A percentile compares a stretch with the other conserved stretches of the same genome.
phyloP scores from a whole-genome alignment of 768 basidiomycete genomes.

The Lactifluus volemus region DNA sequence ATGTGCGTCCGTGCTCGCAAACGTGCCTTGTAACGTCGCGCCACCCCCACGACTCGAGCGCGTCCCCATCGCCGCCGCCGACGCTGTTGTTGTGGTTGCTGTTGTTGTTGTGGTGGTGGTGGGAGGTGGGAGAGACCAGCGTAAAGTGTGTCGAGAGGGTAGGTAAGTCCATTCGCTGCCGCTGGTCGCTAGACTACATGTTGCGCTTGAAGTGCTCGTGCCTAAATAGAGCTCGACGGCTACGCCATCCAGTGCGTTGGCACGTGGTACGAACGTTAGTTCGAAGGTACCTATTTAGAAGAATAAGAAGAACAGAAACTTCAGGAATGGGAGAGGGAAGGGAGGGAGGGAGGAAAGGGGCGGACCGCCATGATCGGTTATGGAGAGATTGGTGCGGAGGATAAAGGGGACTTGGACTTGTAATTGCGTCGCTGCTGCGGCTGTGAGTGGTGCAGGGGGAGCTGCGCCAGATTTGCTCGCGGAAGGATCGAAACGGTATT shows the following conservation, averaged over 20 bases:
- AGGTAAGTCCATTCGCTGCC: constrained; percentile 80
- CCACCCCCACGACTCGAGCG: constrained; percentile 25
- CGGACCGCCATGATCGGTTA: constrained; percentile 36
- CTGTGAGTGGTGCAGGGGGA: constrained; percentile 30
- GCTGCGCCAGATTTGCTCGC: constrained; percentile 27
- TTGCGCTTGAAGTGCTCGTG: constrained; percentile 60
- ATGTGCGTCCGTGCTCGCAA: constrained; percentile 35
- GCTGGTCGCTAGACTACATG: constrained; percentile 52
- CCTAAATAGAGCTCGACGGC: constrained; percentile 70
- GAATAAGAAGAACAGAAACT: too few species aligned
- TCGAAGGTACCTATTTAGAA: constrained; percentile 47
- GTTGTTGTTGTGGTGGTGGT: too few species aligned
- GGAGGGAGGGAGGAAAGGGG: background rate
- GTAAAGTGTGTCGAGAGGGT: constrained; percentile 45
- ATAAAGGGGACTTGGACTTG: constrained; percentile 30
- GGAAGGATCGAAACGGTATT: constrained; percentile 61
- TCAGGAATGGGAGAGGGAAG: constrained; percentile 6
- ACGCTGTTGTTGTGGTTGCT: constrained; percentile 31
- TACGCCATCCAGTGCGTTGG: constrained; percentile 61
- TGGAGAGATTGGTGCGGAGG: constrained; percentile 26
- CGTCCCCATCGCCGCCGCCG: constrained; percentile 25
- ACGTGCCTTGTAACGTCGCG: constrained; percentile 59
- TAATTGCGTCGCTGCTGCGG: constrained; percentile 17
- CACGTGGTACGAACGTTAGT: constrained; percentile 27
- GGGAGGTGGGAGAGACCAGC: constrained; percentile 70